These are phyloP conservation scores for Scorias spongiosa DNA, from an alignment of 2,329 filamentous ascomycete species.

Conservation along the genomic window DNA sequence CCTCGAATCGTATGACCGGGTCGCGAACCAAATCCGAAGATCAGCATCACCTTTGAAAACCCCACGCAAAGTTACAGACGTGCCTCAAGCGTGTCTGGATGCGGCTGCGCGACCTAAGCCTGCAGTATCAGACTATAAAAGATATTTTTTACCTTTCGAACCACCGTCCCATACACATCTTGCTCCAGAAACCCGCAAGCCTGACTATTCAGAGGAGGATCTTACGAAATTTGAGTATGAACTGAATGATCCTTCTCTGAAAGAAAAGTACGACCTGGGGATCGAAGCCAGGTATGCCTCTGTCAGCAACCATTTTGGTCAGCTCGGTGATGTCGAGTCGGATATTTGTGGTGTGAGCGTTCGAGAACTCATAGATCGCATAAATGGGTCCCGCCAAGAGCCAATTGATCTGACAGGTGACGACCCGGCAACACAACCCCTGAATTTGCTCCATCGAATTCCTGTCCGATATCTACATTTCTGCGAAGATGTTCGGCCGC, in stretches of 20 bases:
- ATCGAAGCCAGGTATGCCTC: conserved; percentile 17
- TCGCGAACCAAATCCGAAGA: conserved; percentile 10
- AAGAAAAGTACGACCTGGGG: conserved; percentile 18
- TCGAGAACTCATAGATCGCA: conserved; percentile 24
- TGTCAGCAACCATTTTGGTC: conserved; percentile 18
- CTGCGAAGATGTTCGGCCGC: conserved; percentile 45
- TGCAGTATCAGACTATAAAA: conserved; percentile 31
- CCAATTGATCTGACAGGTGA: conserved; percentile 29
- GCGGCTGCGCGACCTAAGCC: background rate
- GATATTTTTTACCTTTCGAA: conserved; percentile 68
- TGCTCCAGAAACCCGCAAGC: conserved; percentile 39
- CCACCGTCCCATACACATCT: conserved; percentile 58
- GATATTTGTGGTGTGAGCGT: background rate
- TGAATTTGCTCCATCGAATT: conserved; percentile 24
- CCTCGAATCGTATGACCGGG: conserved; percentile 16
- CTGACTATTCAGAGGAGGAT: conserved; percentile 6
- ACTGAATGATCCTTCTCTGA: conserved; percentile 13
- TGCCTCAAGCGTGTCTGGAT: conserved; percentile 4
- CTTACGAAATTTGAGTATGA: conserved; percentile 16
- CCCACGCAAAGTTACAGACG: background rate
- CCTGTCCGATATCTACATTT: conserved; percentile 51
- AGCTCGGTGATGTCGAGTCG: background rate
- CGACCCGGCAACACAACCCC: conserved; percentile 5
- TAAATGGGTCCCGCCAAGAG: conserved; percentile 25
- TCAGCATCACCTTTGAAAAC: conserved; percentile 12